These are phyloP conservation scores for Cutaneotrichosporon curvatum DNA, from an alignment of 1,284 basidiomycete species.

Conservation along the genomic window DNA sequence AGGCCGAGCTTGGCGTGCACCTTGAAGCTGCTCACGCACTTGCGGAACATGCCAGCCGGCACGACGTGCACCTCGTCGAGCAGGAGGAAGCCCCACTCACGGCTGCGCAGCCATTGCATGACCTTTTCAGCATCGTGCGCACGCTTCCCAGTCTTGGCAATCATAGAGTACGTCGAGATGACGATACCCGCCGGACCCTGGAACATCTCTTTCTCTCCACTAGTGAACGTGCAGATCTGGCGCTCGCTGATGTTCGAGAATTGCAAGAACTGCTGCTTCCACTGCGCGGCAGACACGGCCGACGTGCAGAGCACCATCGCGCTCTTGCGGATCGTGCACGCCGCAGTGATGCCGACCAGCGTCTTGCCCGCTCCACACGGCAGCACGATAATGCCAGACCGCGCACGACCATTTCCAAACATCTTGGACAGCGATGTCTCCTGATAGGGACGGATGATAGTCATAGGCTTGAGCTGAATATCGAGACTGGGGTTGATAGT, in stretches of 20 bases:
- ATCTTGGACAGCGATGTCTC: conserved; percentile 96
- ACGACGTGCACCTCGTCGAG: conserved; percentile 97
- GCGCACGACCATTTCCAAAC: conserved; percentile 96
- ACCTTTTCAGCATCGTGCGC: conserved; percentile 96
- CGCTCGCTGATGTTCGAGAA: conserved; percentile 95
- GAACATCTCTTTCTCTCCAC: conserved; percentile 96
- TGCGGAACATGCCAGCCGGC: conserved; percentile 91
- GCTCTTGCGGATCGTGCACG: conserved; percentile 98
- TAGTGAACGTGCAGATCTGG: conserved; percentile 91
- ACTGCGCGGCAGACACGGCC: conserved; percentile 94
- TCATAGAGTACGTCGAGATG: conserved; percentile 97
- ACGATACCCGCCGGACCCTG: conserved; percentile 77
- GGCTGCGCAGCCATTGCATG: conserved; percentile 93
- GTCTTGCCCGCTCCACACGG: conserved; percentile 99
- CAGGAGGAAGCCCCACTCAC: conserved; percentile 94
- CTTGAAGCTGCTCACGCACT: conserved; percentile 93
- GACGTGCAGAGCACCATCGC: conserved; percentile 97
- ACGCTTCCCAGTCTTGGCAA: conserved; percentile 89
- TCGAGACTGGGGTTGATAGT: conserved; percentile 89
- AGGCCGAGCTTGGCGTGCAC: conserved; percentile 88
- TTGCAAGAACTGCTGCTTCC: conserved; percentile 93
- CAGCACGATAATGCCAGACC: conserved; percentile 96
- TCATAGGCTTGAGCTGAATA: conserved; percentile 93
- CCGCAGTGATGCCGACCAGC: conserved; percentile 95
- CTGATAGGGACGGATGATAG: conserved; percentile 92